These are phyloP conservation scores for Penicillium egyptiacum DNA, from an alignment of 495 filamentous ascomycete genomes.

Conservation along the genomic window DNA sequence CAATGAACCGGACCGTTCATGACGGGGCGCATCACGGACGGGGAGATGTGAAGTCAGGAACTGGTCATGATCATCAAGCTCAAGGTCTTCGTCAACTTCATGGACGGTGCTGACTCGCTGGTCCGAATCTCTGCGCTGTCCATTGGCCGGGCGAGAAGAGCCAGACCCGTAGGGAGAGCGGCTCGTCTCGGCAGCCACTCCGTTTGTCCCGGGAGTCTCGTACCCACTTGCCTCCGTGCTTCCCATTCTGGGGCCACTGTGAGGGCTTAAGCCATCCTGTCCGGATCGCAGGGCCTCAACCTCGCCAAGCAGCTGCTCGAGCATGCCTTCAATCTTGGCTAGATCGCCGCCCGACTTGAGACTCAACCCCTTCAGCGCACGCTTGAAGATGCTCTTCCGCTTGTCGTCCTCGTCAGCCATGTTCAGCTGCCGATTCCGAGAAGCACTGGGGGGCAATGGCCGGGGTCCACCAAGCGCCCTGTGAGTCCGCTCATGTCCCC, in stretches of 20 bases:
- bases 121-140: conserved; percentile 61
- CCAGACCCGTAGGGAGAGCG: conserved; percentile 77
- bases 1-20: conserved; percentile 59
- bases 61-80: conserved; percentile 54
- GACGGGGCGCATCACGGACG: conserved; percentile 34
- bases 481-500: conserved; percentile 81
- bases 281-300: conserved; percentile 81
- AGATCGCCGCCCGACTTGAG: conserved; percentile 86
- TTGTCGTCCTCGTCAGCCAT: conserved; percentile 77
- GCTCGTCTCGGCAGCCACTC: conserved; percentile 64
- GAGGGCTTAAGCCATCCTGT: conserved; percentile 37
- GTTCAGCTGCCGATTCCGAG: conserved; percentile 49
- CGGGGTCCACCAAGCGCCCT: conserved; percentile 84
- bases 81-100: conserved; percentile 67
- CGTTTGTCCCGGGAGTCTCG: conserved; percentile 80
- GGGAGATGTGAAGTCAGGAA: conserved; percentile 48
- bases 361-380: conserved; percentile 85
- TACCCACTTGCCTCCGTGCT: conserved; percentile 61
- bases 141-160: conserved; percentile 56
- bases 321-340: conserved; percentile 90
- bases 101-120: conserved; percentile 86
- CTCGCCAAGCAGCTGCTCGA: conserved; percentile 85
- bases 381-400: conserved; percentile 85
- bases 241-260: conserved; percentile 29
- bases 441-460: conserved; percentile 63